Evolutionary conservation across 371 early-diverging fungal genomes (phyloP), one percentile per base, ranked within the genome.

Genomic region (Mucor racemosus): DNA sequence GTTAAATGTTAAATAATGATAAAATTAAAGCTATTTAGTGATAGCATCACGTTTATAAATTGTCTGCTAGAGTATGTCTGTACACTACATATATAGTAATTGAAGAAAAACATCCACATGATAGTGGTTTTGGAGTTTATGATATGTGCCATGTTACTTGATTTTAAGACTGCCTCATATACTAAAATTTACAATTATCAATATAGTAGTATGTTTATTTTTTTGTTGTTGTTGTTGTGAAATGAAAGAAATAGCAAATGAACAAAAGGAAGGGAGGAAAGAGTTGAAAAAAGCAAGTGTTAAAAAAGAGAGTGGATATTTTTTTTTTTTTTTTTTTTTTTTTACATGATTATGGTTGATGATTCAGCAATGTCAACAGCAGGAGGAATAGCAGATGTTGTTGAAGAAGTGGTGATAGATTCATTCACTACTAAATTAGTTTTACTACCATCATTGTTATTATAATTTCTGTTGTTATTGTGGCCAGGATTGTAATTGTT

Each of bases 241-340:
- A 17, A 46, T 46, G 46, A 44, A 44, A 17, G 44, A 44, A 44
- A 46, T 46, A 46, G 46, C 46, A 46, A 46, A 46, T 46, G 46
- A 46, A 46, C 46, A 46, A 46, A 46, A 19, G 46, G 46, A 46
- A 46, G n/a, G 46, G n/a, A 44, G 10, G 46, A 19, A 17, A 10
- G 19, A 46, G 46, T 17, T 9, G 17, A 19, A 17, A 46, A 19
- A 17, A 17, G 46, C 46, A 46, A 46, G 9, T 7, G 17, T 19
- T n/a, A 46, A 1, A 19, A 19, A 19, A 7, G 2, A 6, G 44
- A 17, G 26, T 26, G 26, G 26, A 26, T 26, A 26, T 26, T 26
- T 44, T 44, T 44, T 44, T 40, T 11, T 40, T 44, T 44, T 44
- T 44, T 40, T 11, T 40, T 40, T 40, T 40, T 40, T 40, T 46